phyloP scores from a whole-genome alignment of 139 green algal genomes.

The Chlorella sp. region DNA sequence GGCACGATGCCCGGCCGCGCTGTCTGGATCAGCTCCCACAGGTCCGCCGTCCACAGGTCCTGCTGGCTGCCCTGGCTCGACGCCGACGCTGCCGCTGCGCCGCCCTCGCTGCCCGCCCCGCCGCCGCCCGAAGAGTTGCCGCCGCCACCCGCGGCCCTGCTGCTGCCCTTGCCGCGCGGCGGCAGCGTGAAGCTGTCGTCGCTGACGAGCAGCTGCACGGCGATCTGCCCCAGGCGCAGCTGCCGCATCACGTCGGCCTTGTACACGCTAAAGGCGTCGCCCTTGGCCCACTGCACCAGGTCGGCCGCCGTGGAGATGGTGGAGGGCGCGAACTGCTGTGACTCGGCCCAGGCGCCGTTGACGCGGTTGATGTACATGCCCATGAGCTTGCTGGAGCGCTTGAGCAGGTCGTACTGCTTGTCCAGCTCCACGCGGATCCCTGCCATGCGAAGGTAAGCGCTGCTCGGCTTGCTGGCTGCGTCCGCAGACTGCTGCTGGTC shows the following conservation, averaged over 20 bases:
- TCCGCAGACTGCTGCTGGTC: no score
- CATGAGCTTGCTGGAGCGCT: constrained; percentile 7
- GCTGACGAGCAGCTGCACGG: constrained; percentile 3
- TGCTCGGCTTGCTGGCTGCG: neutral
- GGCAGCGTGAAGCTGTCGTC: neutral
- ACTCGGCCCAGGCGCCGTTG: constrained; percentile 6
- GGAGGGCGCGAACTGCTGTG: neutral
- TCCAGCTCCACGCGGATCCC: neutral
- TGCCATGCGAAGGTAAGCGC: neutral
- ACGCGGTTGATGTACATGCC: constrained; percentile 8
- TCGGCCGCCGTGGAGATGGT: neutral
- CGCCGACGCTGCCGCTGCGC: no score
- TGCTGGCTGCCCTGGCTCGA: neutral
- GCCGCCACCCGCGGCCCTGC: neutral
- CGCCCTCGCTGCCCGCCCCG: no score
- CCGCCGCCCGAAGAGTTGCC: no score
- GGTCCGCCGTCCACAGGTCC: constrained; percentile 26
- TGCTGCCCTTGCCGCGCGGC: neutral
- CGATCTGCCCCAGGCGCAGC: constrained; percentile 9
- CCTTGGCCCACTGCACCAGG: neutral
- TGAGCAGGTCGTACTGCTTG: neutral
- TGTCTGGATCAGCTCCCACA: constrained; percentile 15
- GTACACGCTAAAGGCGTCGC: constrained; percentile 1
- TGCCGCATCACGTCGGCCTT: constrained; percentile 7
- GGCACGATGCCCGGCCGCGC: constrained; percentile 4